These are phyloP conservation scores for Mortierella sp. DNA, from an alignment of 371 early-diverging fungal genomes.

Conservation along the genomic window DNA sequence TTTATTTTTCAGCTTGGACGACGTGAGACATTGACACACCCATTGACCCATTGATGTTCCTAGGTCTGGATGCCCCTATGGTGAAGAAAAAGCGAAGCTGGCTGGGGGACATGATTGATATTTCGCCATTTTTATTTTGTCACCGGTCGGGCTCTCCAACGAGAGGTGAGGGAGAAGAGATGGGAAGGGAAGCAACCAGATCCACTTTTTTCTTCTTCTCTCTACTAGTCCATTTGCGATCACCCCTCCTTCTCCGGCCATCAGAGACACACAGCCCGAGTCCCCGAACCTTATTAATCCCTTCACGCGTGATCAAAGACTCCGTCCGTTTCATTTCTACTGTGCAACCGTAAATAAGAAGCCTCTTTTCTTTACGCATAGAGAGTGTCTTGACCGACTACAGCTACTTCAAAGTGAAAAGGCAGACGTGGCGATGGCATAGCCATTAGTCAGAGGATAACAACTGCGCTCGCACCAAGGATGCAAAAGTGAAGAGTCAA, in stretches of 20 bases:
- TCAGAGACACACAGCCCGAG: not conserved
- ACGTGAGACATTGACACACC: no score
- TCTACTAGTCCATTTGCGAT: not conserved
- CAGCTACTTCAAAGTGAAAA: no score
- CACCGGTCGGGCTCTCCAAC: not conserved
- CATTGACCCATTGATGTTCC: not conserved
- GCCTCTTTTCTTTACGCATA: no score
- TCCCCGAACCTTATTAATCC: not conserved
- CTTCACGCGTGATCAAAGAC: not conserved
- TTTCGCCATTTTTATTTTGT: not conserved
- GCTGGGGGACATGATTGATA: not conserved
- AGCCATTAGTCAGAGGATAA: not conserved
- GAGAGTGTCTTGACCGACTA: no score
- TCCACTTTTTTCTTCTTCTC: not conserved
- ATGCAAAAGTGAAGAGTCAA: not conserved
- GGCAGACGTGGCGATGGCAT: not conserved
- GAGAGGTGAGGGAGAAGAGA: not conserved
- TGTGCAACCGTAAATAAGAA: no score
- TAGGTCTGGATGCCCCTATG: not conserved
- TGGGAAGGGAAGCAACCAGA: not conserved
- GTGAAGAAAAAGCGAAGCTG: not conserved
- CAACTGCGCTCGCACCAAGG: not conserved
- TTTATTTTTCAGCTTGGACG: no score
- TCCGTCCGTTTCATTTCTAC: not conserved
- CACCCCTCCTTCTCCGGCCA: not conserved